Evolutionary conservation across 2,329 filamentous ascomycete species (phyloP).

Genomic region (Trichoderma hamatum): DNA sequence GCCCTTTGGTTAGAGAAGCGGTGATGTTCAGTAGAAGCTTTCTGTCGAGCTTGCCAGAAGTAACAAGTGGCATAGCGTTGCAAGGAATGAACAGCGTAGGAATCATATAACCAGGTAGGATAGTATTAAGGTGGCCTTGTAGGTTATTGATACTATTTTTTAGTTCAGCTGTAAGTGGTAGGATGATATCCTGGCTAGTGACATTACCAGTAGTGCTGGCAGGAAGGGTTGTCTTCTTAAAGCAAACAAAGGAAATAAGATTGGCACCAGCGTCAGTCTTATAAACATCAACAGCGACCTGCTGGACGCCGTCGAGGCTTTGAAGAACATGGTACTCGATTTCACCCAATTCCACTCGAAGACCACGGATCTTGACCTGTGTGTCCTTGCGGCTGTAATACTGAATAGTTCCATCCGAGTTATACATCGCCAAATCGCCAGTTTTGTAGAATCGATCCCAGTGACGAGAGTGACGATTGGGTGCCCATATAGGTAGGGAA

Average conservation of each 20-base stretch:
- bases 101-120: conserved; percentile 23
- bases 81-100: conserved; percentile 20
- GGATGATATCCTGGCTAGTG: background rate
- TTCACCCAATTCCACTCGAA: conserved; percentile 25
- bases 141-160: conserved; percentile 1
- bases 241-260: conserved; percentile 20
- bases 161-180: background rate
- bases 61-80: conserved; percentile 21
- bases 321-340: conserved; percentile 21
- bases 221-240: conserved; percentile 20
- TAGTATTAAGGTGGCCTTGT: background rate
- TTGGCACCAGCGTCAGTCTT: conserved; percentile 20
- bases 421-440: conserved; percentile 22
- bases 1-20: background rate
- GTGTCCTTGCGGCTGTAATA: conserved; percentile 26
- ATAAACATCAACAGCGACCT: conserved; percentile 22
- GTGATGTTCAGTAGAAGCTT: conserved; percentile 15
- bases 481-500: conserved; percentile 19
- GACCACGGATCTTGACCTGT: conserved; percentile 26
- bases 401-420: conserved; percentile 21
- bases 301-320: conserved; percentile 1
- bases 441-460: conserved; percentile 23
- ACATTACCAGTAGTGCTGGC: conserved; percentile 8
- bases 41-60: conserved; percentile 24
- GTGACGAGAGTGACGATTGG: background rate